A percentile compares a stretch with the other conserved stretches of the same genome.
Conservation (phyloP, 2,329 filamentous ascomycete genomes). For the Monosporascus sp. region DNA sequence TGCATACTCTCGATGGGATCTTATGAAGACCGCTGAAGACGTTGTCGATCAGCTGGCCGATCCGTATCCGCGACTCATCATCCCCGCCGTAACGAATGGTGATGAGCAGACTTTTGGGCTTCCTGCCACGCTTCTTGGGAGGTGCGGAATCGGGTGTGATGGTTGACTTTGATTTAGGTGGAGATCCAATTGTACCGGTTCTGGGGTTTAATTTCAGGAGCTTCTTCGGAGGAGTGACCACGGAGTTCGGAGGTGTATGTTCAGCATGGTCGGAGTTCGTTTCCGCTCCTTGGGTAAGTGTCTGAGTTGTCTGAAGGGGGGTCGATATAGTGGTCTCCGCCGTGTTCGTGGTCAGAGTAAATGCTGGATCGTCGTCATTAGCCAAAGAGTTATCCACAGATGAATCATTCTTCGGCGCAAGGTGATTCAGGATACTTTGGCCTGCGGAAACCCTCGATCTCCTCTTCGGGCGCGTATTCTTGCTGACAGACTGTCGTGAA, state of each 20-base stretch:
- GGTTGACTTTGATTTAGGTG: conserved; percentile 48
- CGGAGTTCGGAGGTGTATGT: not conserved
- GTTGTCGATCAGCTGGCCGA: conserved; percentile 58
- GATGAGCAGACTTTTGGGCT: conserved; percentile 40
- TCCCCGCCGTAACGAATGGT: conserved; percentile 56
- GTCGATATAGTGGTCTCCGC: not conserved
- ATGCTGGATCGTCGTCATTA: not conserved
- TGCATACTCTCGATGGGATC: conserved; percentile 5
- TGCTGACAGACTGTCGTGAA: conserved; percentile 7
- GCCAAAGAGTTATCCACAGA: not conserved
- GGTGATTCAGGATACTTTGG: conserved; percentile 12
- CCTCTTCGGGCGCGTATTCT: conserved; percentile 8
- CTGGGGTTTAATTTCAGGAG: conserved; percentile 53
- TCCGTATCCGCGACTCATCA: conserved; percentile 34
- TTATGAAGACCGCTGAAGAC: conserved; percentile 45
- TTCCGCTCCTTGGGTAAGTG: not conserved
- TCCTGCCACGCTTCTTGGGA: conserved; percentile 30
- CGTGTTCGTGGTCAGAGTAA: not conserved
- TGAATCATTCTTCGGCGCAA: conserved; percentile 6
- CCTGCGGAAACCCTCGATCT: conserved; percentile 9
- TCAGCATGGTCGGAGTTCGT: not conserved
- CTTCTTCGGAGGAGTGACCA: conserved; percentile 33
- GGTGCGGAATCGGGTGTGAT: conserved; percentile 5
- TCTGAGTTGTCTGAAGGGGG: not conserved
- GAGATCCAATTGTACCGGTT: conserved; percentile 59